phyloP scores from a whole-genome alignment of 768 basidiomycete genomes.

The Boletus barrowsii region DNA sequence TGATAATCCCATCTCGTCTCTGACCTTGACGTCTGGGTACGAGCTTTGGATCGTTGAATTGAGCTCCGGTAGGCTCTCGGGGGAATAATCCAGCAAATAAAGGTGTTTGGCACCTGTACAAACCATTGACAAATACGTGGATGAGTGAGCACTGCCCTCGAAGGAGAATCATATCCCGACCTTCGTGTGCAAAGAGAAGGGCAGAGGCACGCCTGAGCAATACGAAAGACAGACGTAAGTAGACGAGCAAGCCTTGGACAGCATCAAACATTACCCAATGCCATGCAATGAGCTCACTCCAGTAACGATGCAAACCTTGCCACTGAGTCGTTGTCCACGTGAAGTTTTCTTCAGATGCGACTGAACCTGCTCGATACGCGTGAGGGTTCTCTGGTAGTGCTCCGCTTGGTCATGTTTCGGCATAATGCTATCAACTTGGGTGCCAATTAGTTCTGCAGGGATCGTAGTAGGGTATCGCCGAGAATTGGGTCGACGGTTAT shows the following conservation, averaged over 20 bases:
- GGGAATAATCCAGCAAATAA: conserved; percentile 72
- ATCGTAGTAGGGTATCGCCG: background rate
- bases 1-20: background rate
- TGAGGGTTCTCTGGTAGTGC: conserved; percentile 56
- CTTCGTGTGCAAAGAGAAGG: conserved; percentile 77
- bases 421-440: conserved; percentile 12
- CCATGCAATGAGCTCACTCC: conserved; percentile 85
- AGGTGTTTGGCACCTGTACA: conserved; percentile 67
- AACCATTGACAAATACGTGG: background rate
- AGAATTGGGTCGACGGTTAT: background rate
- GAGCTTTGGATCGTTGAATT: conserved; percentile 60
- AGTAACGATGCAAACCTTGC: conserved; percentile 84
- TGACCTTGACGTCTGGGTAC: conserved; percentile 80
- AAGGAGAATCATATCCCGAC: conserved; percentile 34
- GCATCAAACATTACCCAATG: conserved; percentile 61
- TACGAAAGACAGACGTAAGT: conserved; percentile 1
- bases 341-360: conserved; percentile 57
- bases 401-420: conserved; percentile 38
- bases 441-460: background rate
- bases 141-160: conserved; percentile 4
- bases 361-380: conserved; percentile 66
- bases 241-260: background rate
- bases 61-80: conserved; percentile 65
- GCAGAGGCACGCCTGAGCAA: conserved; percentile 64
- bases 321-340: conserved; percentile 55